Conservation (phyloP, 441 rosid species). For the Eutrema salsugineum region DNA sequence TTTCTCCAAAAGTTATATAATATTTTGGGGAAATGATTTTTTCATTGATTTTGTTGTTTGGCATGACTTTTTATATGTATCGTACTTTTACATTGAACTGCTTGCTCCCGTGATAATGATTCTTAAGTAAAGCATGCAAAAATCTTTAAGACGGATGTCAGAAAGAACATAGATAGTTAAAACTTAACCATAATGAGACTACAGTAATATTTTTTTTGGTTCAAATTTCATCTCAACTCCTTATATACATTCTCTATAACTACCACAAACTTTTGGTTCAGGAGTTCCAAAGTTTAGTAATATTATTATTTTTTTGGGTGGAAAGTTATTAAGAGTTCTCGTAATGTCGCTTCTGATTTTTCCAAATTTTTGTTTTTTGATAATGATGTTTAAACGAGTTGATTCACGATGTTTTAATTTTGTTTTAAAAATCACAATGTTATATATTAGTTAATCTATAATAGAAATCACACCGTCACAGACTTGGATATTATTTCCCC, state of each 20-base stretch:
- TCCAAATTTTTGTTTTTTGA: too few relatives aligned
- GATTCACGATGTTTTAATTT: background rate
- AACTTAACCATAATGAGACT: too few relatives aligned
- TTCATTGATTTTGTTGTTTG: background rate
- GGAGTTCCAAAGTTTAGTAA: background rate
- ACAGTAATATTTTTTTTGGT: too few relatives aligned
- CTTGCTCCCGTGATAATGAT: background rate
- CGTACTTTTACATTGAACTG: background rate
- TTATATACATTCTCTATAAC: background rate
- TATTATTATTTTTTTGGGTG: background rate
- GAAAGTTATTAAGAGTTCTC: background rate
- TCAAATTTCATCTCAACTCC: background rate
- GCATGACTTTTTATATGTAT: background rate
- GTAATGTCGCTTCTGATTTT: too few relatives aligned
- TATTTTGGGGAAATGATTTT: background rate
- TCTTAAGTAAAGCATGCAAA: constrained; percentile 9
- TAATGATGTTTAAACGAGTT: background rate
- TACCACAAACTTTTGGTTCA: background rate
- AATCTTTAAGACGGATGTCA: background rate
- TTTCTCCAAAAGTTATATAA: background rate
- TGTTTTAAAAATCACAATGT: background rate
- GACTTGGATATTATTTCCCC: background rate
- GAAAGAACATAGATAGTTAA: background rate
- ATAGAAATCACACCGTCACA: constrained; percentile 2
- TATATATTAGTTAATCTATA: background rate